phyloP scores from a whole-genome alignment of 331 rosid genomes.

The Ulmus americana region DNA sequence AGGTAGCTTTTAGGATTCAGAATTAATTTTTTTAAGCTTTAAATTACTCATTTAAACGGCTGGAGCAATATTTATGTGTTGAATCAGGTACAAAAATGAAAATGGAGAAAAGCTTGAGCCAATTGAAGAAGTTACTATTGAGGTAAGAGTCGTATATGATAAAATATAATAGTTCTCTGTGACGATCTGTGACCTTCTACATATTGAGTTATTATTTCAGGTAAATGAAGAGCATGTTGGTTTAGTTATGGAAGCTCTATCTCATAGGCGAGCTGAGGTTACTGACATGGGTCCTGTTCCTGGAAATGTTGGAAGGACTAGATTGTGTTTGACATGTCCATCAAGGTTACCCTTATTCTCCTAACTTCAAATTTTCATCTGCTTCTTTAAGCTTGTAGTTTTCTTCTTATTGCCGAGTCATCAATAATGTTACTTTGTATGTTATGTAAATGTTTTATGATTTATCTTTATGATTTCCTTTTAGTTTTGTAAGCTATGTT shows the following conservation, averaged over 20 bases:
- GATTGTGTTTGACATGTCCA: constrained; percentile 79
- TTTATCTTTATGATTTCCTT: not conserved
- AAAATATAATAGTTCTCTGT: constrained; percentile 13
- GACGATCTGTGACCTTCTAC: constrained; percentile 13
- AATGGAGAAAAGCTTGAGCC: constrained; percentile 78
- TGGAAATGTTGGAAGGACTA: constrained; percentile 75
- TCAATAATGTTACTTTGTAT: not conserved
- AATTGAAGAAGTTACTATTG: constrained; percentile 87
- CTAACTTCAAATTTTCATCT: not conserved
- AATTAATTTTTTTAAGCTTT: not conserved
- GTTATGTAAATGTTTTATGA: not conserved
- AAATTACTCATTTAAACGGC: constrained; percentile 7
- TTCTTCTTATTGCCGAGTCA: not conserved
- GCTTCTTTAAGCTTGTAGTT: not conserved
- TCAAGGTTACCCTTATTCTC: constrained; percentile 51
- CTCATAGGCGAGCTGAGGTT: constrained; percentile 90
- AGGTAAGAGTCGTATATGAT: constrained; percentile 44
- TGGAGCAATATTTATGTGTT: constrained; percentile 20
- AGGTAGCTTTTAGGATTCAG: not conserved
- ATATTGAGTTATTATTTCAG: constrained; percentile 34
- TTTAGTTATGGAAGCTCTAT: constrained; percentile 87
- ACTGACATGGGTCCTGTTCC: constrained; percentile 94
- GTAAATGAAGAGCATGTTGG: constrained; percentile 94
- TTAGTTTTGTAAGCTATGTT: not conserved
- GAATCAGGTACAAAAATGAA: constrained; percentile 79